Evolutionary conservation across 1,284 basidiomycete genomes (phyloP), one percentile per base, ranked within the genome.

Genomic region (Heterobasidion annosum): DNA sequence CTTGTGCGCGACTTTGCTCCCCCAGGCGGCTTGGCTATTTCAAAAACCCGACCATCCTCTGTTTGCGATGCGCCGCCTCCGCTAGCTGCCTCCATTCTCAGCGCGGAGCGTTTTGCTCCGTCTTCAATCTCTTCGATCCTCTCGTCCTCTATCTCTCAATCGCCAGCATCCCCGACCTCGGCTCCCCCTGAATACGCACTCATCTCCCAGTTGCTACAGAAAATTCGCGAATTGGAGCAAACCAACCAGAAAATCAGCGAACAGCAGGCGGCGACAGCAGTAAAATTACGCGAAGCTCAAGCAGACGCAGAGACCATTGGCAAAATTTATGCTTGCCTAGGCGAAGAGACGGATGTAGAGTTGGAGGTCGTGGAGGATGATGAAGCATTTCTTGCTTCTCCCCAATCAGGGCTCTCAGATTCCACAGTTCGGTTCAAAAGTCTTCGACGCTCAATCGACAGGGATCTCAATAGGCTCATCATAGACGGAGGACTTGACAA

Each of bases 151-250:
- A 4, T n/a, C 12, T 16, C 12, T 4, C 12, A 6, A 13, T 16
- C 40, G 10, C 45, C 45, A 32, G 45, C 45, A 13, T 18, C 33
- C 10, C 10, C 34, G 7, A 1, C 48, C 32, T n/a, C 18, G 19
- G 34, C 48, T 34, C 33, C 48, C 10, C n/a, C 55, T 61, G 58
- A 59, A 37, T 76, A 78, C 33, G 75, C 76, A 12, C 71, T 92
- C 52, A 77, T 93, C 13, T 73, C 81, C 1, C 84, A 90, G 64
- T 77, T 93, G 3, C 67, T 92, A 34, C 63, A 71, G n/a, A 93
- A 92, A 69, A 86, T 93, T 51, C 73, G 78, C 33, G 91, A 93
- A 64, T 73, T 93, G 0, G 86, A 92, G 64, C 74, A 85, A 55
- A 78, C 88, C 10, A 91, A 96, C 63, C 60, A 74, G 15, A 75